phyloP scores from a whole-genome alignment of 2,329 filamentous ascomycete species.

The Myriangium duriaei region DNA sequence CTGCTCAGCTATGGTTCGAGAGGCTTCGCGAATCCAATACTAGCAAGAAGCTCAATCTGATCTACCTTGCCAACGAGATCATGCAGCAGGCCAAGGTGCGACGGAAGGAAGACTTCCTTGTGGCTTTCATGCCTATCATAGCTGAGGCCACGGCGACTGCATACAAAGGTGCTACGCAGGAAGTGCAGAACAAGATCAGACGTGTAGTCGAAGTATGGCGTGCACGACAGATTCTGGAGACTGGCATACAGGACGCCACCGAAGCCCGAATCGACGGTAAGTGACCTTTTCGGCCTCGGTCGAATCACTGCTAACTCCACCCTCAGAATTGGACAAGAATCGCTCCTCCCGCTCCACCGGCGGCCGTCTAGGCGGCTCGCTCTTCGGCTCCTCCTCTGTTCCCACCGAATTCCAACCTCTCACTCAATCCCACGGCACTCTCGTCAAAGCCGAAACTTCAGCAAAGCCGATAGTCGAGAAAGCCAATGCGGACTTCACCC shows the following conservation, averaged over 20 bases:
- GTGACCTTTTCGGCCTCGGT: slow-evolving; percentile 14
- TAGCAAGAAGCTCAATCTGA: slow-evolving; percentile 73
- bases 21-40: slow-evolving; percentile 79
- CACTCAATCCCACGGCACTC: slow-evolving; percentile 58
- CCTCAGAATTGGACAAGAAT: slow-evolving; percentile 41
- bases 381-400: slow-evolving; percentile 52
- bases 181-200: slow-evolving; percentile 77
- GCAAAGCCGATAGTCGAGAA: slow-evolving; percentile 54
- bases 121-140: slow-evolving; percentile 82
- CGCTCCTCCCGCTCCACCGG: slow-evolving; percentile 12
- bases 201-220: slow-evolving; percentile 93
- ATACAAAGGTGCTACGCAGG: slow-evolving; percentile 76
- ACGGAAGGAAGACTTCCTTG: slow-evolving; percentile 81
- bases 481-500: slow-evolving; percentile 73
- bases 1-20: slow-evolving; percentile 83
- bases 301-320: slow-evolving; percentile 14
- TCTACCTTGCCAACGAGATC: slow-evolving; percentile 96
- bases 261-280: slow-evolving; percentile 69
- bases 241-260: slow-evolving; percentile 64
- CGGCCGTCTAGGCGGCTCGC: slow-evolving; percentile 45
- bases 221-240: slow-evolving; percentile 72
- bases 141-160: slow-evolving; percentile 82
- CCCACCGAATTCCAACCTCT: slow-evolving; percentile 68
- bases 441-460: slow-evolving; percentile 59
- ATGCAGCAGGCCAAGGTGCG: slow-evolving; percentile 91